Evolutionary conservation across 345 rosid species (phyloP).

Genomic region (Rhodamnia argentea): DNA sequence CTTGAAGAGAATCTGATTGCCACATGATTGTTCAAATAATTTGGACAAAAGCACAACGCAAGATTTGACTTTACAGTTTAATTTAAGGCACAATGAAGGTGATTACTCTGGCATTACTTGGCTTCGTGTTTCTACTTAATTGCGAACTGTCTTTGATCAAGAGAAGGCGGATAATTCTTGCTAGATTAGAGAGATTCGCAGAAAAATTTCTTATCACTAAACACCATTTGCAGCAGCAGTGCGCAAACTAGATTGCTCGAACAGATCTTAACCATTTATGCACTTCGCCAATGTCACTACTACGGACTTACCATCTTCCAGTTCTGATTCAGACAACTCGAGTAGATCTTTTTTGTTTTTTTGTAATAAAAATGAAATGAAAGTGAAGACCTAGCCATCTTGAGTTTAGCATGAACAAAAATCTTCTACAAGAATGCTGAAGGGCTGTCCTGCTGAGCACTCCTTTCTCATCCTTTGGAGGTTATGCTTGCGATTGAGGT

Average conservation of each 20-base stretch:
- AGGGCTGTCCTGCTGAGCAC: background rate
- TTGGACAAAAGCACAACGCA: background rate
- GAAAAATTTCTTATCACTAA: background rate
- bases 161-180: background rate
- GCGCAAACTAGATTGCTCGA: background rate
- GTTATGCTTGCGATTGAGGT: background rate
- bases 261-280: background rate
- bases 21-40: slow-evolving; percentile 1
- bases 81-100: background rate
- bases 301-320: background rate
- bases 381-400: background rate
- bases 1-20: slow-evolving; percentile 57
- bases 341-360: background rate
- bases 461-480: background rate
- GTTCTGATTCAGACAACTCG: background rate
- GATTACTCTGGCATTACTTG: background rate
- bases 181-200: background rate
- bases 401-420: background rate
- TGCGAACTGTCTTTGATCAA: fast-evolving
- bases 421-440: background rate
- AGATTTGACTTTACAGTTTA: background rate
- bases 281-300: background rate
- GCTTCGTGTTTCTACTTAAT: background rate
- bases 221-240: background rate
- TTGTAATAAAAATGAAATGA: background rate